Base-by-base conservation (phyloP, 306 rosid genomes). In the Cucumis hystrix region DNA sequence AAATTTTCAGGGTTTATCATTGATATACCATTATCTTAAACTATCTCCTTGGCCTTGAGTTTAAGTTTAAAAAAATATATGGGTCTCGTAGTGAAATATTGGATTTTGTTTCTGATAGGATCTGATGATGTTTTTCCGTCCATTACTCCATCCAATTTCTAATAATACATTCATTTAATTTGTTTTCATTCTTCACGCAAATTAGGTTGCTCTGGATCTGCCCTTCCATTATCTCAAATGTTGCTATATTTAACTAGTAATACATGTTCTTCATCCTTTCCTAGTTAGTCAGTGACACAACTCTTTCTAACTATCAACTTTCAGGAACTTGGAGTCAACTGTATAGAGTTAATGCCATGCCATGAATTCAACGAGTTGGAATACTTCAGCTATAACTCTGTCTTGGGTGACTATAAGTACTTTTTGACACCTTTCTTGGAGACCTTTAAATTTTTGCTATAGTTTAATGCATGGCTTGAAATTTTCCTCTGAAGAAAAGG, bases 331-430 rank as follows among this genome's bases (percentile, higher is more conserved):
- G 98, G 98, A 79, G 80, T 95, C 77, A 92, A 95, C 83, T 95
- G 98, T 83, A 67, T 95, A 78, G 98, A 95, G 84, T 85, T 95
- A 84, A 89, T 95, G 98, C 98, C 98, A 71, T 92, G 96, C 66
- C 96, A 95, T 39, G 98, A 89, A 86, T 95, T 92, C 91, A 95
- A 95, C 77, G 98, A 95, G 88, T 85, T 92, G 84, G 98, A 95
- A 79, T 82, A 89, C 85, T 92, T 47, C 77, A 78, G 96, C 89
- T 88, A 95, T 90, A 92, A 92, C 79, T 81, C 97, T 83, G 89
- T 84, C 80, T 83, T 80, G 83, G 97, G 97, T 71, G 97, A 95
- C 83, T 72, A 90, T 76, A 92, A 87, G 98, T 87, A 81, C 63
- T 62, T 40, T 18, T 58, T 43, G 11, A 51, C 6, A 8, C 28